Base-by-base conservation (phyloP, 2,329 filamentous ascomycete species). In the Monosporascus sp. region DNA sequence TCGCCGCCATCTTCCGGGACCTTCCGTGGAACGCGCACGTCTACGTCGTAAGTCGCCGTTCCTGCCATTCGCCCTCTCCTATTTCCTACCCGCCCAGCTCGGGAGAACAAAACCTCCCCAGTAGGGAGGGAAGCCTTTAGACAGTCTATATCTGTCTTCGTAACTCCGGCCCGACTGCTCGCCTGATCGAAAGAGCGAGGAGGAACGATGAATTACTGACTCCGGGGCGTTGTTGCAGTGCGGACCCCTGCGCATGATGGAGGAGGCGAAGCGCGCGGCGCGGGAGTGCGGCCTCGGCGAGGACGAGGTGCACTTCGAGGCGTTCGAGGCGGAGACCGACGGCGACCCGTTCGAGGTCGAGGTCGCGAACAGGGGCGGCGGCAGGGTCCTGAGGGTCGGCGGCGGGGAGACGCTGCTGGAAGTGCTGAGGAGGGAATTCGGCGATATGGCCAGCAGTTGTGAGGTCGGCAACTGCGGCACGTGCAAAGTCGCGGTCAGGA, bases 311-410 rank as follows among this genome's bases (percentile, higher is more conserved):
- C 83, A 87, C 63, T 82, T 78, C 54, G 84, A 87, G 64, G 77
- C 78, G 0, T 87, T 87, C 55, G 69, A 71, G 1, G 77, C 78
- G 1, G 74, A 78, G 20, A 70, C 74, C 0, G 73, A 74, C 0
- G 83, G 84, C 0, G 81, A 86, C 59, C 78, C 82, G 0, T 87
- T 87, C 57, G 78, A 81, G 41, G 83, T 72, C 0, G 74, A 80
- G 47, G 72, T 87, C 0, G 65, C 67, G 7, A 77, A 78, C 51
- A 59, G 59, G 1, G 53, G 57, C 8, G 64, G 63, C 7, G 37
- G 54, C 37, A 24, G 43, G 50, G 56, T 69, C 1, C 55, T 87
- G 7, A 65, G 73, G 17, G 78, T 81, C 0, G 71, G 67, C 4
- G 70, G 63, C 31, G 77, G 79, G 4, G 77, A 81, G 63, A 78